phyloP scores from a whole-genome alignment of 345 rosid genomes.

The Melaleuca quinquenervia region DNA sequence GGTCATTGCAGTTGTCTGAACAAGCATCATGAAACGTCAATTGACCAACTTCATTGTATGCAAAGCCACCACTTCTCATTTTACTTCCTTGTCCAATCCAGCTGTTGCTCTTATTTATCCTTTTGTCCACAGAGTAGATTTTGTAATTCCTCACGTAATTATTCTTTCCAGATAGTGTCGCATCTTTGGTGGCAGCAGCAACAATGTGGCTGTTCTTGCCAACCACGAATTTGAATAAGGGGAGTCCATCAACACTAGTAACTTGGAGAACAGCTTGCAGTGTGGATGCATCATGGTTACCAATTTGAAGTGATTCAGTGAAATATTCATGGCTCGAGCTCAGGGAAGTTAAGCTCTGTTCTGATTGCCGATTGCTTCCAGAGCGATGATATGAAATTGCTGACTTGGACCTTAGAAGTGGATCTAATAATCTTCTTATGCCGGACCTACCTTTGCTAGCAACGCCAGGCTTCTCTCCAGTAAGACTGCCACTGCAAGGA shows the following conservation, averaged over 20 bases:
- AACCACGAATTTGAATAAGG: conserved; percentile 56
- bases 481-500: conserved; percentile 16
- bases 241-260: conserved; percentile 48
- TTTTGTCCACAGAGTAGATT: conserved; percentile 56
- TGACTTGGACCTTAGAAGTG: conserved; percentile 49
- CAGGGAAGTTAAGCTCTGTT: neutral
- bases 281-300: conserved; percentile 9
- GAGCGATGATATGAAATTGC: conserved; percentile 7
- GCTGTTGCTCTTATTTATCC: conserved; percentile 45
- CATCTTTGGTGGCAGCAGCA: conserved; percentile 50
- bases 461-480: conserved; percentile 22
- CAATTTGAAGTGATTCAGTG: conserved; percentile 4
- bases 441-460: conserved; percentile 44
- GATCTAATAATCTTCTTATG: conserved; percentile 64
- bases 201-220: conserved; percentile 46
- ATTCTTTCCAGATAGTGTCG: conserved; percentile 22
- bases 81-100: conserved; percentile 58
- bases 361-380: conserved; percentile 23
- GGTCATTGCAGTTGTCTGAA: conserved; percentile 14
- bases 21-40: conserved; percentile 32
- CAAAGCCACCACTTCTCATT: conserved; percentile 39
- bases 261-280: conserved; percentile 54
- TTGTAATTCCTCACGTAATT: conserved; percentile 27
- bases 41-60: conserved; percentile 43
- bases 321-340: conserved; percentile 5